Evolutionary conservation across 306 rosid genomes (phyloP), one percentile per base, ranked within the genome.

Genomic region (Trifolium fragiferum): DNA sequence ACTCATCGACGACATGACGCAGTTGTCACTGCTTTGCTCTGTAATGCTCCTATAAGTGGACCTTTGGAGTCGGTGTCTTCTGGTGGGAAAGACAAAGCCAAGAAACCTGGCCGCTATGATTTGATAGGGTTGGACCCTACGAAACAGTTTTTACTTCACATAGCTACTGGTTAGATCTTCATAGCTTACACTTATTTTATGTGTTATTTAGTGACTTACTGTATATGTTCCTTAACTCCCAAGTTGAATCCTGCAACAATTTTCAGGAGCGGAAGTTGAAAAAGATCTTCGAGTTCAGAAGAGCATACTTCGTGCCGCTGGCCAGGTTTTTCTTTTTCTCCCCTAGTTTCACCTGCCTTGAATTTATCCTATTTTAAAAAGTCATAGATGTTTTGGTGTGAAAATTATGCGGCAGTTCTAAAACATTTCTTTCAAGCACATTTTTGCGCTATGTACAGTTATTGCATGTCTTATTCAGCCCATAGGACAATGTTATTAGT

Each of bases 1-100:
- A 85, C 93, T 70, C 99, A 95, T 87, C 88, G 98, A 74, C 92
- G 93, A 10, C 90, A 95, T 76, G 98, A 87, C 83, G 99, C 99
- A 6, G 92, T 77, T 59, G 93, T 95, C 76, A 95, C 98, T 69
- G 91, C 93, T 68, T 90, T 95, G 99, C 96, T 92, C 54, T 90
- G 99, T 80, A 67, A 91, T 76, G 85, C 89, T 82, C 99, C 99
- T 82, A 80, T 90, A 16, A 90, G 97, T 78, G 97, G 99, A 32
- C 88, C 86, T 82, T 79, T 79, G 7, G 99, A 95, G 40, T 90
- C 90, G 7, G 97, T 84, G 54, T 85, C 98, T 66, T 89, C 99
- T 86, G 79, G 85, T 66, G 97, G 93, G 83, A 95, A 95, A 80
- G 99, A 95, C 84, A 95, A 95, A 83, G 80, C 90, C 71, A 95